Evolutionary conservation across 371 early-diverging fungal species (phyloP).

Genomic region (Lichtheimia ornata): DNA sequence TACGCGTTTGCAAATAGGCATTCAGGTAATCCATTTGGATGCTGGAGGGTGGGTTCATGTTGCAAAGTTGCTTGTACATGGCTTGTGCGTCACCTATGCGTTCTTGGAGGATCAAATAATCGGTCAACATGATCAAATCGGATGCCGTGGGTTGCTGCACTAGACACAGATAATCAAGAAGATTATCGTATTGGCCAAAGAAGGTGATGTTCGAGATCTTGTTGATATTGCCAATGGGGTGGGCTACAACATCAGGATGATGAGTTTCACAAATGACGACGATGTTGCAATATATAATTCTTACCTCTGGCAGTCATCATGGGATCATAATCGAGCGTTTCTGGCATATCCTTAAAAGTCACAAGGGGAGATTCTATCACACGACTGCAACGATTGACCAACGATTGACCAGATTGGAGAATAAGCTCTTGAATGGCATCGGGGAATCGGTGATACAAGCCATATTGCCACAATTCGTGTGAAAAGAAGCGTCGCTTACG

Average conservation of each 20-base stretch:
- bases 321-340: conserved; percentile 53
- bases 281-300: not conserved
- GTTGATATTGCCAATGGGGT: not conserved
- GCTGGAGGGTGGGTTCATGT: not conserved
- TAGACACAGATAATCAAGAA: conserved; percentile 43
- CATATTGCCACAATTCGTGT: conserved; percentile 29
- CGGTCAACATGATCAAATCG: conserved; percentile 42
- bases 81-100: conserved; percentile 52
- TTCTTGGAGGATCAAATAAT: conserved; percentile 58
- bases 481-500: conserved; percentile 23
- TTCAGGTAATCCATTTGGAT: conserved; percentile 58
- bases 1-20: conserved; percentile 54
- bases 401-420: conserved; percentile 6
- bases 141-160: conserved; percentile 23
- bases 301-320: conserved; percentile 55
- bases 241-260: conserved; percentile 1
- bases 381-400: conserved; percentile 27
- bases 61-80: not conserved
- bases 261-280: not conserved
- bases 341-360: conserved; percentile 6
- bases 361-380: conserved; percentile 48
- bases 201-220: conserved; percentile 49
- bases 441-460: conserved; percentile 30
- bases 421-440: conserved; percentile 31
- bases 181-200: conserved; percentile 40